phyloP scores from a whole-genome alignment of 1,284 basidiomycete species.

The Apiotrichum sp. region DNA sequence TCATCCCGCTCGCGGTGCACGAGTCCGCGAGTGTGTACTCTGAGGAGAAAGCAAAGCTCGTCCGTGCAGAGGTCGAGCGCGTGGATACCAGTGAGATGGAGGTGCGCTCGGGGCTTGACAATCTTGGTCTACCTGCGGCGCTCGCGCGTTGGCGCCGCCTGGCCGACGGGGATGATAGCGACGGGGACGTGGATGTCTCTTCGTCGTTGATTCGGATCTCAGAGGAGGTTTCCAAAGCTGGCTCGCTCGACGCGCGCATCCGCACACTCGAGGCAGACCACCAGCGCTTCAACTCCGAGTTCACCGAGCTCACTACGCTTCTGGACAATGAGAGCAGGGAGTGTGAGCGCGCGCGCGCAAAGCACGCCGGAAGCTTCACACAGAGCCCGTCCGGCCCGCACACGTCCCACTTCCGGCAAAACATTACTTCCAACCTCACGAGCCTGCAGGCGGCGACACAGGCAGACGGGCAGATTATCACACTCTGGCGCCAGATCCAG shows the following conservation, averaged over 20 bases:
- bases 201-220: constrained; percentile 68
- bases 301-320: constrained; percentile 58
- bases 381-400: constrained; percentile 76
- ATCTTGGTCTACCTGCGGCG: constrained; percentile 70
- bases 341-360: constrained; percentile 74
- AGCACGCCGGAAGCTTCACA: constrained; percentile 81
- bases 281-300: constrained; percentile 56
- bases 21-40: constrained; percentile 95
- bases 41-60: constrained; percentile 97
- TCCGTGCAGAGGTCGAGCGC: constrained; percentile 79
- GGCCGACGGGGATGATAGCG: constrained; percentile 56
- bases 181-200: constrained; percentile 56
- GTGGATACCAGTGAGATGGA: constrained; percentile 78
- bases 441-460: constrained; percentile 69
- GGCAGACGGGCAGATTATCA: constrained; percentile 70
- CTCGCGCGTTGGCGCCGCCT: constrained; percentile 72
- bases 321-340: constrained; percentile 72
- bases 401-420: constrained; percentile 67
- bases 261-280: constrained; percentile 61
- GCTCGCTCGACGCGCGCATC: constrained; percentile 52
- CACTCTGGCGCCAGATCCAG: constrained; percentile 67
- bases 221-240: constrained; percentile 64
- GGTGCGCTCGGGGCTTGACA: constrained; percentile 70
- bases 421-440: constrained; percentile 69
- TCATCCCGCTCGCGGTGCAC: constrained; percentile 91